phyloP scores from a whole-genome alignment of 176 grass and related monocot genomes.

The Oryza punctata region DNA sequence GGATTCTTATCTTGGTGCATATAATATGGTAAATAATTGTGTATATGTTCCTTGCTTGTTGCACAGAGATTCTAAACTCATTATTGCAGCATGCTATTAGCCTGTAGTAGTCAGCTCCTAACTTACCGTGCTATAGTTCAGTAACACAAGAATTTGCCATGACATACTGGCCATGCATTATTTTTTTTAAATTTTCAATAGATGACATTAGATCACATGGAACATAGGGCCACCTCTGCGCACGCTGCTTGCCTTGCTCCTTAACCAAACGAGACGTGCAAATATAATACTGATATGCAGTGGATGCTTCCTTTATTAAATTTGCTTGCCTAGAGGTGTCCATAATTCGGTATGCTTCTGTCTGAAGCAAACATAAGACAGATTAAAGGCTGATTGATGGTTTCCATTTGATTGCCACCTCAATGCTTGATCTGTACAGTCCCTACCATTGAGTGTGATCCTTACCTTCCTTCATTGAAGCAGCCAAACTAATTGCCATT shows the following conservation, averaged over 20 bases:
- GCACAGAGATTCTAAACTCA: slow-evolving; percentile 34
- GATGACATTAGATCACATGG: slow-evolving; percentile 39
- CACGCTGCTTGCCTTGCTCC: slow-evolving; percentile 33
- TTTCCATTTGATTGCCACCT: not conserved
- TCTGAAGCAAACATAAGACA: slow-evolving; percentile 42
- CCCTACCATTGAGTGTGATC: not conserved
- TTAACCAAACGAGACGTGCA: slow-evolving; percentile 35
- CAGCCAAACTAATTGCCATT: slow-evolving; percentile 13
- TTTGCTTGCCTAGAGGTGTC: slow-evolving; percentile 28
- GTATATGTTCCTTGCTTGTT: slow-evolving; percentile 24
- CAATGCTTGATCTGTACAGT: slow-evolving; percentile 17
- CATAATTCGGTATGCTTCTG: slow-evolving; percentile 45
- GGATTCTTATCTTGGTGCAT: slow-evolving; percentile 38
- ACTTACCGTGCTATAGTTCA: slow-evolving; percentile 11
- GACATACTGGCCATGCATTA: not conserved
- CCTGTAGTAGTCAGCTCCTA: slow-evolving; percentile 8
- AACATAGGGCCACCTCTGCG: slow-evolving; percentile 29
- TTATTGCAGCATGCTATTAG: slow-evolving; percentile 3
- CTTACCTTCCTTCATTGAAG: slow-evolving; percentile 14
- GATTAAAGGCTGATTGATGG: slow-evolving; percentile 3
- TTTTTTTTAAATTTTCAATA: slow-evolving; percentile 32
- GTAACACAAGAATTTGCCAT: not conserved
- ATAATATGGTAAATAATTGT: slow-evolving; percentile 30
- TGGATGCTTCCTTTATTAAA: slow-evolving; percentile 11
- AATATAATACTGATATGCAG: slow-evolving; percentile 44